These are phyloP conservation scores for Nicotiana tomentosiformis DNA, from an alignment of 257 asterid genomes.

Conservation along the genomic window DNA sequence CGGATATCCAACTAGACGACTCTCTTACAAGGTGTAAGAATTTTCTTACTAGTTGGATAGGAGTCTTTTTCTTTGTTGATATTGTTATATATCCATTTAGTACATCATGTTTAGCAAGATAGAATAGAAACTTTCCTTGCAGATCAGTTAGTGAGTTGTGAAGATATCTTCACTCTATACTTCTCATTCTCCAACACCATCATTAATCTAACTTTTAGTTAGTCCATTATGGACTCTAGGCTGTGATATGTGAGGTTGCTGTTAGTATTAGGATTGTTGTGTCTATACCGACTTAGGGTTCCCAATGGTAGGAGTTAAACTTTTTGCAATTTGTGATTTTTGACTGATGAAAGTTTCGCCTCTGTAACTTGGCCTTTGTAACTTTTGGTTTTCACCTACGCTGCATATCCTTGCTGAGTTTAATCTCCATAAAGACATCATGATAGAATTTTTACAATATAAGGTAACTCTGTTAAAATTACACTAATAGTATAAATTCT, in stretches of 20 bases:
- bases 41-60: neutral
- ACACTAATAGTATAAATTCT: no score
- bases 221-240: neutral
- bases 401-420: no score
- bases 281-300: neutral
- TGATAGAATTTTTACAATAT: no score
- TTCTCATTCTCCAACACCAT: neutral
- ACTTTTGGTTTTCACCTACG: no score
- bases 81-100: neutral
- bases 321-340: no score
- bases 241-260: neutral
- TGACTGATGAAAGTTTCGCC: no score
- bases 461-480: no score
- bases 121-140: neutral
- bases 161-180: neutral
- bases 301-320: no score
- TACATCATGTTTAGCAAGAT: neutral
- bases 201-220: neutral
- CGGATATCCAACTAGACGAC: neutral
- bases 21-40: neutral
- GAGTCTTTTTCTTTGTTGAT: neutral
- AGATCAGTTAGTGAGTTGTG: neutral
- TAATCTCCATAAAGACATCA: no score
- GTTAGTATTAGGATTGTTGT: neutral
- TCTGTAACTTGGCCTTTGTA: no score